Conservation (phyloP, 148 eudicot genomes). For the Hydrangea macrophylla region DNA sequence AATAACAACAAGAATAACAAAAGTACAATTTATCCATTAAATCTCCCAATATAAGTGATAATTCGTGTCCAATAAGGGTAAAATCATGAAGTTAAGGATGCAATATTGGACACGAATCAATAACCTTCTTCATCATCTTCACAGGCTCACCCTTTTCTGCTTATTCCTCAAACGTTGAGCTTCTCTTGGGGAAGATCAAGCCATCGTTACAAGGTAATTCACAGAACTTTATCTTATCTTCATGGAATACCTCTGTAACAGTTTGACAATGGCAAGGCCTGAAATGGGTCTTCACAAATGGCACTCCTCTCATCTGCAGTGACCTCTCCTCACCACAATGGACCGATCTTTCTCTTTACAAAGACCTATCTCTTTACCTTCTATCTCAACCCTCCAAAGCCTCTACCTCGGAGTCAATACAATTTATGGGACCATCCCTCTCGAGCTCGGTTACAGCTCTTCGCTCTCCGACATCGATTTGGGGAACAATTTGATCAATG, state of each 20-base stretch:
- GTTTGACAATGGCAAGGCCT: slow-evolving; percentile 91
- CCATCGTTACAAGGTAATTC: too few relatives aligned
- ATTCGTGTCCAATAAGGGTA: too few relatives aligned
- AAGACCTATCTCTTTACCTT: slow-evolving; percentile 53
- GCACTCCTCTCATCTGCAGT: slow-evolving; percentile 38
- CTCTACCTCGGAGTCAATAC: slow-evolving; percentile 63
- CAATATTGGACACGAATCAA: too few relatives aligned
- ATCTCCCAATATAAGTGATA: too few relatives aligned
- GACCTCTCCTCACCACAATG: slow-evolving; percentile 63
- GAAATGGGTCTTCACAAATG: slow-evolving; percentile 61
- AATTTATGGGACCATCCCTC: slow-evolving; percentile 42
- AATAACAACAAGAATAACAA: too few relatives aligned
- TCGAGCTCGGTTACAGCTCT: too few relatives aligned
- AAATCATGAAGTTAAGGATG: too few relatives aligned
- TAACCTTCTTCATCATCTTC: slow-evolving; percentile 10
- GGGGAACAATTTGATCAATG: slow-evolving; percentile 57
- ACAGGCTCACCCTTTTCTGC: slow-evolving; percentile 14
- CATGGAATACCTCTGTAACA: slow-evolving; percentile 67
- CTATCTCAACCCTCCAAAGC: slow-evolving; percentile 47
- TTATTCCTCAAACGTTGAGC: slow-evolving; percentile 45
- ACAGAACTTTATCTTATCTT: slow-evolving; percentile 43
- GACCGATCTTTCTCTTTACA: slow-evolving; percentile 42
- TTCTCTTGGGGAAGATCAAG: slow-evolving; percentile 59
- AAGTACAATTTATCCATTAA: too few relatives aligned
- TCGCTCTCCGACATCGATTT: too few relatives aligned